Percentiles rank a stretch among this genome's conserved stretches.
phyloP scores from a whole-genome alignment of 2,329 filamentous ascomycete genomes.

The Delphinella strobiligena region DNA sequence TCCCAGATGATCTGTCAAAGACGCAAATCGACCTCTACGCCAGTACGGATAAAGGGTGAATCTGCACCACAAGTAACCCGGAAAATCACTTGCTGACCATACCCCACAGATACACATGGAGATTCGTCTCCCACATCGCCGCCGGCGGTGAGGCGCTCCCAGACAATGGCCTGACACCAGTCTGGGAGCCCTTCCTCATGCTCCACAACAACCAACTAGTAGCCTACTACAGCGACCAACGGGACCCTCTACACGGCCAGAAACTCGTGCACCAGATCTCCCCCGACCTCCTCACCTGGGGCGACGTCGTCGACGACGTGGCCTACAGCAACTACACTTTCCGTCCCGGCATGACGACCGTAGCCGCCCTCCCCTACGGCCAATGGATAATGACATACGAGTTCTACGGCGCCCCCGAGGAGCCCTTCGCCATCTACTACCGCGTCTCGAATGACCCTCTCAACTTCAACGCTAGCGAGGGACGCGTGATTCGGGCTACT shows the following conservation, averaged over 20 bases:
- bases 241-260: conserved; percentile 52
- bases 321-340: conserved; percentile 49
- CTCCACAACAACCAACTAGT: conserved; percentile 48
- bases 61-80: background rate
- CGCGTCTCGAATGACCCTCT: conserved; percentile 32
- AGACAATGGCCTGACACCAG: conserved; percentile 53
- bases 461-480: conserved; percentile 31
- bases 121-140: conserved; percentile 55
- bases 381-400: conserved; percentile 56
- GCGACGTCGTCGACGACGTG: conserved; percentile 48
- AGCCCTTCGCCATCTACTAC: conserved; percentile 41
- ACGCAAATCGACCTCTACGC: conserved; percentile 62
- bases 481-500: conserved; percentile 29
- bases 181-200: conserved; percentile 62
- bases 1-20: conserved; percentile 44
- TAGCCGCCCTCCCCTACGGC: conserved; percentile 44
- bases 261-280: conserved; percentile 55
- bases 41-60: conserved; percentile 42
- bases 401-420: conserved; percentile 38
- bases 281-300: conserved; percentile 49
- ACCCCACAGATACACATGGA: conserved; percentile 41
- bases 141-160: conserved; percentile 49
- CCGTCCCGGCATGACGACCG: conserved; percentile 56
- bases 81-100: conserved; percentile 12
- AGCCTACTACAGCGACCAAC: conserved; percentile 60